phyloP scores from a whole-genome alignment of 2,329 filamentous ascomycete species.

The Colletotrichum salicis region DNA sequence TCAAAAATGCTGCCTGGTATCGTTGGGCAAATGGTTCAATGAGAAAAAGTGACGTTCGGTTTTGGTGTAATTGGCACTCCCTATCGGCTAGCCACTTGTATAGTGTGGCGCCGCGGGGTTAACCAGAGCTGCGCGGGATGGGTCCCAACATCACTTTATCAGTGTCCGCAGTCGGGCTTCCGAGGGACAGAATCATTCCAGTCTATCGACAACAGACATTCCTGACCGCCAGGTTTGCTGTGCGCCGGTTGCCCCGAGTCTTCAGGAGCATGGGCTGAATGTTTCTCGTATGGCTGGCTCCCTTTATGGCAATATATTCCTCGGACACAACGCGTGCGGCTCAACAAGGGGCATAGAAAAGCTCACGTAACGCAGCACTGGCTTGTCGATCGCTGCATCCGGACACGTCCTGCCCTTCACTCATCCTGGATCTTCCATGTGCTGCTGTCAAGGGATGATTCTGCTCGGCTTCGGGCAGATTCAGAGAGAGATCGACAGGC shows the following conservation, averaged over 20 bases:
- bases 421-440: slow-evolving; percentile 22
- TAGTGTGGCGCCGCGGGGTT: slow-evolving; percentile 34
- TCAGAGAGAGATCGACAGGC: slow-evolving; percentile 31
- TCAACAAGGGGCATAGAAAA: not conserved
- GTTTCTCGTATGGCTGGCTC: not conserved
- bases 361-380: slow-evolving; percentile 15
- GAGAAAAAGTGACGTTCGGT: slow-evolving; percentile 21
- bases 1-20: not conserved
- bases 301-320: not conserved
- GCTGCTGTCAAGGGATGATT: slow-evolving; percentile 10
- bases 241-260: slow-evolving; percentile 1
- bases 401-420: not conserved
- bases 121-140: slow-evolving; percentile 14
- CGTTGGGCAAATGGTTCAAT: slow-evolving; percentile 1
- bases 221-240: slow-evolving; percentile 16
- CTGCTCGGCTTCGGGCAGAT: slow-evolving; percentile 20
- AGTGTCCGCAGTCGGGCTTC: slow-evolving; percentile 20
- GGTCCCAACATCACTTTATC: slow-evolving; percentile 10
- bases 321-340: slow-evolving; percentile 15
- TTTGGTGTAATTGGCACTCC: slow-evolving; percentile 26
- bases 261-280: not conserved
- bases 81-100: slow-evolving; percentile 11
- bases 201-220: slow-evolving; percentile 11
- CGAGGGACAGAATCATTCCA: slow-evolving; percentile 13
- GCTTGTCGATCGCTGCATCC: slow-evolving; percentile 31